Evolutionary conservation across 768 basidiomycete genomes (phyloP), one percentile per base, ranked within the genome.

Genomic region (Termitomyces sp.): DNA sequence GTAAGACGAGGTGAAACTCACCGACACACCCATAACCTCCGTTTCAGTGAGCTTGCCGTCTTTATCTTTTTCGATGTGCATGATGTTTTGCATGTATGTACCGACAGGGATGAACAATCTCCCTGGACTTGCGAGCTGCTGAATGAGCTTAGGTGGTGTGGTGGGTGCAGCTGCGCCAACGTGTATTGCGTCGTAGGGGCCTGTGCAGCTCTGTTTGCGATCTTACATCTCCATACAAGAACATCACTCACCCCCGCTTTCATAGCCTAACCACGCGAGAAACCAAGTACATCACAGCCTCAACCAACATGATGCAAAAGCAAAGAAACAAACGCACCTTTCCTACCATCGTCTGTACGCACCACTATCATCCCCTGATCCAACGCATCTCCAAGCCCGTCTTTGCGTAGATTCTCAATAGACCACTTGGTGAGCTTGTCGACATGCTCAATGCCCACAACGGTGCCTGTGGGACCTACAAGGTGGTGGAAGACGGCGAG

Each of bases 91-190:
- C 13, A 60, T 60, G 13, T 69, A 62, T 1, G 73, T 77, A 3
- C 94, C 95, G 13, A 98, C 87, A 2, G 95, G 95, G 50, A 98
- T 91, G 73, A 98, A 95, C 88, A 98, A 93, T 50, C 85, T 74
- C 15, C 90, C 90, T 0, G 88, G 88, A 2, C 68, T 66, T 25
- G 85, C 85, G 3, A 94, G 83, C 63, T 96, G 94, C 13, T 89
- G 83, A 27, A 98, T 68, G 1, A 98, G 80, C 0, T 77, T 68
- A 20, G 79, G 68, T 0, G 95, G 94, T 13, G 94, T 70, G 0
- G 64, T 76, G 0, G 91, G 88, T 0, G 95, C 86, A 0, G 96
- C 95, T 0, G 96, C 96, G 3, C 96, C 96, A 35, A 98, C 95
- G 61, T 98, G 95, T 47, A 98, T 97, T 0, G 84, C 87, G 57